A percentile compares a stretch with the other conserved stretches of the same genome.
Conservation (phyloP, 2,329 filamentous ascomycete genomes). For the Monilinia polystroma region DNA sequence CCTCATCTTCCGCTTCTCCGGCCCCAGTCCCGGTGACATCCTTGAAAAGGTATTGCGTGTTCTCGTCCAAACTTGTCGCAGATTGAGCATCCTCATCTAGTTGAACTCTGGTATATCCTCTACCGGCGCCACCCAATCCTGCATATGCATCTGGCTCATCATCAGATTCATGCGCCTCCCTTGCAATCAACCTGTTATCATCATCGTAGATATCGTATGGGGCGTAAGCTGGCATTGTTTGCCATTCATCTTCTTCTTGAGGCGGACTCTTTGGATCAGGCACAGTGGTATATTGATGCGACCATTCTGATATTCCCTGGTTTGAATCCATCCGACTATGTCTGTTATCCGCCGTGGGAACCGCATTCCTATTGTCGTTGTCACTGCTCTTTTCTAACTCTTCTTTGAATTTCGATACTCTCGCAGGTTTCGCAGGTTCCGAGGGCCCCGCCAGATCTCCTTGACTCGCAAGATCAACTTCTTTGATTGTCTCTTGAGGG, state of each 20-base stretch:
- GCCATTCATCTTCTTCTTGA: constrained; percentile 74
- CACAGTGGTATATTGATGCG: constrained; percentile 75
- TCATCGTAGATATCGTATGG: constrained; percentile 96
- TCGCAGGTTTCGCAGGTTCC: constrained; percentile 16
- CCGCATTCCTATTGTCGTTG: constrained; percentile 4
- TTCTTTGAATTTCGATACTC: constrained; percentile 2
- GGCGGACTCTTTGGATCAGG: constrained; percentile 50
- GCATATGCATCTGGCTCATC: constrained; percentile 69
- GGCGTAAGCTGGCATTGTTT: constrained; percentile 90
- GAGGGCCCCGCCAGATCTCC: constrained; percentile 16
- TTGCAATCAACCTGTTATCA: constrained; percentile 81
- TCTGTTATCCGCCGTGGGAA: constrained; percentile 1
- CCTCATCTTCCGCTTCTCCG: constrained; percentile 67
- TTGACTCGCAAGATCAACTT: constrained; percentile 21
- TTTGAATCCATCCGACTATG: not conserved
- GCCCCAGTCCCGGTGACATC: constrained; percentile 60
- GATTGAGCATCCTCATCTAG: constrained; percentile 94
- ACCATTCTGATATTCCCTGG: constrained; percentile 70
- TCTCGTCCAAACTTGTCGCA: constrained; percentile 93
- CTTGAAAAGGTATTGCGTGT: constrained; percentile 94
- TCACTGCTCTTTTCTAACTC: constrained; percentile 14
- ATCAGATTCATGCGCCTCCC: constrained; percentile 69
- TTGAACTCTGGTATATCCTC: constrained; percentile 92
- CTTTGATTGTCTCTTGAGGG: constrained; percentile 20
- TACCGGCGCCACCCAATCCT: constrained; percentile 83